Evolutionary conservation across 2,329 filamentous ascomycete genomes (phyloP).

Genomic region (Spiromastix sp.): DNA sequence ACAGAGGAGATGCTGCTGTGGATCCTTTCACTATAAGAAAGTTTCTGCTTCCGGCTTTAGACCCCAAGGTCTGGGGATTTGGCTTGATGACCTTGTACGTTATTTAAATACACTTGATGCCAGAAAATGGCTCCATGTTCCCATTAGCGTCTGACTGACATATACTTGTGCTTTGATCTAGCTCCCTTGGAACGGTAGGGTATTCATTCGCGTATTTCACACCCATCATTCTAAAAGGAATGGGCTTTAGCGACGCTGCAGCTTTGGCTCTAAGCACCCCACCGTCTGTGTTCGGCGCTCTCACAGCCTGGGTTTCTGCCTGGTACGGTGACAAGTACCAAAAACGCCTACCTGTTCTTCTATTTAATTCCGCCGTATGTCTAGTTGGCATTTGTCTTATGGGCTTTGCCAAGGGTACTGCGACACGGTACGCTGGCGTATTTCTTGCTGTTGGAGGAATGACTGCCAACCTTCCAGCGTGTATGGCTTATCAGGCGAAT

Average conservation of each 20-base stretch:
- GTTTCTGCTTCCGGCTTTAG: constrained; percentile 38
- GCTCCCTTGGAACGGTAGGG: constrained; percentile 59
- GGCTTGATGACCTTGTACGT: constrained; percentile 39
- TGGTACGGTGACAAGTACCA: constrained; percentile 58
- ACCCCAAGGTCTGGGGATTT: constrained; percentile 47
- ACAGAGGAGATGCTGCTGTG: constrained; percentile 41
- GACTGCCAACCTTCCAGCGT: constrained; percentile 65
- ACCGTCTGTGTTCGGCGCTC: constrained; percentile 55
- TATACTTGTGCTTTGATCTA: constrained; percentile 27
- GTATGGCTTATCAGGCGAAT: constrained; percentile 51
- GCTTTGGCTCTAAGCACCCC: constrained; percentile 64
- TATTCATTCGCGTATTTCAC: constrained; percentile 74
- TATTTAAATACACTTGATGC: neutral
- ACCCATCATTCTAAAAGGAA: constrained; percentile 57
- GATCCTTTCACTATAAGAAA: constrained; percentile 38
- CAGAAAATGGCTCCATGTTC: neutral
- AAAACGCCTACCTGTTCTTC: constrained; percentile 55
- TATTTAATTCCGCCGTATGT: constrained; percentile 54
- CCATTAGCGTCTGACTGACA: neutral
- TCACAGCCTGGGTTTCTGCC: constrained; percentile 50
- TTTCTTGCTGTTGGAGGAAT: constrained; percentile 68
- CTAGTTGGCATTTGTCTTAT: constrained; percentile 63
- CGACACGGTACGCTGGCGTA: constrained; percentile 60
- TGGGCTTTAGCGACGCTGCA: constrained; percentile 54
- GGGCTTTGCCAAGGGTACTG: constrained; percentile 50